Evolutionary conservation across 176 grass and related monocot genomes (phyloP).

Genomic region (Tillandsia fasciculata): DNA sequence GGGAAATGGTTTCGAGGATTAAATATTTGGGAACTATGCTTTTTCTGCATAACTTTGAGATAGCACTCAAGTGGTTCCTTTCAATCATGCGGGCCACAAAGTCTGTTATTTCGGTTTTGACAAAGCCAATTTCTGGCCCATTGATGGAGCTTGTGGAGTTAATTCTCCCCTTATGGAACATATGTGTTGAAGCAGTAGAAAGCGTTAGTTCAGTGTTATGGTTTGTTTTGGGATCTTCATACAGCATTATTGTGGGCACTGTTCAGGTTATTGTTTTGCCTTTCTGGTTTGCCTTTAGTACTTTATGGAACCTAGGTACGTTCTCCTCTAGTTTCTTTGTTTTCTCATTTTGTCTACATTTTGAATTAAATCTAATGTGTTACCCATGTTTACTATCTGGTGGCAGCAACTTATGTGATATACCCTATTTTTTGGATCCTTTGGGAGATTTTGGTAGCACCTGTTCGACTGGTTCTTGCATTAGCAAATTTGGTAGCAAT

Average conservation of each 20-base stretch:
- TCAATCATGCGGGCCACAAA: conserved; percentile 55
- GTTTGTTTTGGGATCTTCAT: conserved; percentile 45
- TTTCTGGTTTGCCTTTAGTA: conserved; percentile 57
- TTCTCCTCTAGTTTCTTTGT: conserved; percentile 13
- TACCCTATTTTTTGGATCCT: conserved; percentile 70
- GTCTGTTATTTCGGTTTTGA: conserved; percentile 62
- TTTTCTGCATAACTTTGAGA: conserved; percentile 88
- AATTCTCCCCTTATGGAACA: conserved; percentile 64
- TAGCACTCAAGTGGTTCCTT: conserved; percentile 75
- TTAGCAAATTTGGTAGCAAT: conserved; percentile 49
- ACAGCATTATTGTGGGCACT: conserved; percentile 38
- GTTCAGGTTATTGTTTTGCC: conserved; percentile 73
- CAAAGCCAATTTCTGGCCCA: conserved; percentile 62
- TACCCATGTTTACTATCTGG: conserved; percentile 7
- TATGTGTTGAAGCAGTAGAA: conserved; percentile 47
- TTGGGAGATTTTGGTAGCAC: conserved; percentile 53
- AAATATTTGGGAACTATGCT: conserved; percentile 97
- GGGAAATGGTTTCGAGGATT: conserved; percentile 96
- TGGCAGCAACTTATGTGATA: conserved; percentile 58
- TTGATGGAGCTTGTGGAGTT: conserved; percentile 72
- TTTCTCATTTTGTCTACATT: conserved; percentile 8
- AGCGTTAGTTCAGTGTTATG: conserved; percentile 44
- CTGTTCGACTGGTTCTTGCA: conserved; percentile 40
- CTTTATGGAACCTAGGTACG: conserved; percentile 54
- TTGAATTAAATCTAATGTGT: conserved; percentile 14